Base-by-base conservation (phyloP, 352 stramenopile species). In the Pythium insidiosum region DNA sequence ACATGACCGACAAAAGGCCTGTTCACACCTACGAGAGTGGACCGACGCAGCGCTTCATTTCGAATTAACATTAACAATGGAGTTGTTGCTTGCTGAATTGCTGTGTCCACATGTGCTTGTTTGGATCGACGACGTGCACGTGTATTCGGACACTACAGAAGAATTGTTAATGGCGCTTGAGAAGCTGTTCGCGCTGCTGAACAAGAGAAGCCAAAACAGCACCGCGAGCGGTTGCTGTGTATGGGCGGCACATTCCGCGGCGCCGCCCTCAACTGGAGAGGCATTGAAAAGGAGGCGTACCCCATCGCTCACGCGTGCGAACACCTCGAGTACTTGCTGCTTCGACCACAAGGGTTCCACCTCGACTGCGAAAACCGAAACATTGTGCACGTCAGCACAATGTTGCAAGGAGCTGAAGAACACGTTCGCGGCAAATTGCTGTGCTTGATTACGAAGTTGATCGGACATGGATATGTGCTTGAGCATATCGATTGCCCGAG, bases 1-100 rank as follows among this genome's bases (percentile, higher is more conserved):
- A 60, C 36, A 61, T 66, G 56, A 61, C 56, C 4, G 38, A 66
- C n/a, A n/a, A n/a, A n/a, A n/a, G n/a, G n/a, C n/a, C n/a, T n/a
- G n/a, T n/a, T n/a, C n/a, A n/a, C n/a, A n/a, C n/a, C n/a, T n/a
- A n/a, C n/a, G n/a, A n/a, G n/a, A n/a, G n/a, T n/a, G n/a, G n/a
- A n/a, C n/a, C n/a, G n/a, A n/a, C n/a, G n/a, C n/a, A n/a, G n/a
- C n/a, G n/a, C n/a, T n/a, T n/a, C n/a, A n/a, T n/a, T n/a, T n/a
- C n/a, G n/a, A n/a, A n/a, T n/a, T n/a, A n/a, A n/a, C n/a, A n/a
- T n/a, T n/a, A n/a, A n/a, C n/a, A n/a, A n/a, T n/a, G n/a, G n/a
- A n/a, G n/a, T n/a, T n/a, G n/a, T n/a, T n/a, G n/a, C n/a, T n/a
- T n/a, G n/a, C n/a, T n/a, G n/a, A n/a, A n/a, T n/a, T n/a, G n/a